Conservation (phyloP, 2,329 filamentous ascomycete genomes). For the Neurospora sp. region DNA sequence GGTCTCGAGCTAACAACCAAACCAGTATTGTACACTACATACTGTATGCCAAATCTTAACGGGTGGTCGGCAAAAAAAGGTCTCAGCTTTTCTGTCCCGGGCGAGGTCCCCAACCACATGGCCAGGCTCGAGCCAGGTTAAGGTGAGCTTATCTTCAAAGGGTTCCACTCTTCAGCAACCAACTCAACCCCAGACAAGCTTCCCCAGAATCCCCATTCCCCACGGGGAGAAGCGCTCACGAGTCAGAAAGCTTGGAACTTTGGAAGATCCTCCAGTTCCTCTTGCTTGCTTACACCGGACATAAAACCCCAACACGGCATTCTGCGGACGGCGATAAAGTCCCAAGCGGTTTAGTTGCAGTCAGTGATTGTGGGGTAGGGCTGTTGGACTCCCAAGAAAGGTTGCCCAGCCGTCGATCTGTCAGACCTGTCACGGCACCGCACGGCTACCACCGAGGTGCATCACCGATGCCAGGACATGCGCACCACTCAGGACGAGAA, state of each 20-base stretch:
- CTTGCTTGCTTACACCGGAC: not conserved
- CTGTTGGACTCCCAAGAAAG: not conserved
- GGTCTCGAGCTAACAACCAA: too few species aligned
- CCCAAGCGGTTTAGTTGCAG: not conserved
- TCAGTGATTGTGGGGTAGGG: not conserved
- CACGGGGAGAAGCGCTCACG: not conserved
- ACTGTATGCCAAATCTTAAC: too few species aligned
- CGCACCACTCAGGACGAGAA: not conserved
- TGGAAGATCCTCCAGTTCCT: too few species aligned
- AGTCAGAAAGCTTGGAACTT: too few species aligned
- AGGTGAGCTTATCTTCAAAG: not conserved
- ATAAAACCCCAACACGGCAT: not conserved
- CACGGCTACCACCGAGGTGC: not conserved
- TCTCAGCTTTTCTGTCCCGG: too few species aligned
- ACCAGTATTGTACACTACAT: too few species aligned
- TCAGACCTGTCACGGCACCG: not conserved
- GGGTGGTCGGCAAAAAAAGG: too few species aligned
- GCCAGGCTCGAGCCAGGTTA: not conserved
- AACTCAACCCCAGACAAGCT: not conserved
- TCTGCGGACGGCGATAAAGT: not conserved
- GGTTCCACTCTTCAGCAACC: not conserved
- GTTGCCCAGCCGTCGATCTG: not conserved
- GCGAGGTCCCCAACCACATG: not conserved
- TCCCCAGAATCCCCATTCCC: not conserved
- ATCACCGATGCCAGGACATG: not conserved